Conservation (phyloP, 768 basidiomycete species). For the Mycena polygramma region DNA sequence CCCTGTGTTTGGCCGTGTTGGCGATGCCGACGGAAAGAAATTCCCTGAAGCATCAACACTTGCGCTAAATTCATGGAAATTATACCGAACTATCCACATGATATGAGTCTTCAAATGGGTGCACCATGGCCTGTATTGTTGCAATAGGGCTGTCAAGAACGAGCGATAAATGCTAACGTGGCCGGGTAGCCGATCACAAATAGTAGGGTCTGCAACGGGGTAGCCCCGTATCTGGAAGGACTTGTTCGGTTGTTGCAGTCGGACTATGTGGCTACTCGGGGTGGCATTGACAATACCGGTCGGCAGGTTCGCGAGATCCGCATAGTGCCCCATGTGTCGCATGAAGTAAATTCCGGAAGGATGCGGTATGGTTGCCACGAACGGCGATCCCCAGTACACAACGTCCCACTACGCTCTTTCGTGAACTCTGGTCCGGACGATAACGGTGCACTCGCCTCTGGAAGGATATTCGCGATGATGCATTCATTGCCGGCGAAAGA, state of each 20-base stretch:
- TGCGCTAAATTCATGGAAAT: too few species aligned
- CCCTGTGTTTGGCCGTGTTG: too few species aligned
- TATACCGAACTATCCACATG: too few species aligned
- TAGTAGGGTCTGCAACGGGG: neutral
- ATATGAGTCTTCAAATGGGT: too few species aligned
- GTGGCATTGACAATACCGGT: too few species aligned
- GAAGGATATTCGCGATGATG: neutral
- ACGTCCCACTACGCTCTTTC: too few species aligned
- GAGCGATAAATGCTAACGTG: too few species aligned
- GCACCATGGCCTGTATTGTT: too few species aligned
- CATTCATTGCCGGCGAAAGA: neutral
- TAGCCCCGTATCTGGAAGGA: neutral
- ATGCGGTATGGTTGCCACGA: neutral
- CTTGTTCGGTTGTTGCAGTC: neutral
- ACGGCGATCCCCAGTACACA: neutral
- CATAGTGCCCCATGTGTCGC: neutral
- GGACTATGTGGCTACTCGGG: neutral
- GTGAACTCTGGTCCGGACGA: neutral
- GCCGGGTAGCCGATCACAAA: too few species aligned
- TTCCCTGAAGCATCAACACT: too few species aligned
- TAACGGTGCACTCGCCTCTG: neutral
- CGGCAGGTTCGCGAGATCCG: neutral
- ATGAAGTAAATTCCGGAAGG: neutral
- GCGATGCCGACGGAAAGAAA: too few species aligned
- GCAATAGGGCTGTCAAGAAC: too few species aligned